phyloP scores from a whole-genome alignment of 805 yeast species.

The Yarrowia osloensis region DNA sequence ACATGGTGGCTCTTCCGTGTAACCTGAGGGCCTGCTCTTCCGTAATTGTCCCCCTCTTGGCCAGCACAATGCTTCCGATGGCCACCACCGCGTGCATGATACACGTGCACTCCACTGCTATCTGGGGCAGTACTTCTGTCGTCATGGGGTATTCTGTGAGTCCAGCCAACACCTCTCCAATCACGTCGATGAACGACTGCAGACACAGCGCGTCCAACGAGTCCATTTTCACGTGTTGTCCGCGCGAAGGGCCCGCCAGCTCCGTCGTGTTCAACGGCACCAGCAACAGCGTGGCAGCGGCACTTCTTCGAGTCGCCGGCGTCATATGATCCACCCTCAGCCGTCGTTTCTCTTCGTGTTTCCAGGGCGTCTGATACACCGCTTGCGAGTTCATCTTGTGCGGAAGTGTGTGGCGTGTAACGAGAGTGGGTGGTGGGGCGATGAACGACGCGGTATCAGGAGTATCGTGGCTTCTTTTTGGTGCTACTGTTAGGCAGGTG shows the following conservation, averaged over 20 bases:
- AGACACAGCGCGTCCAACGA: slow-evolving; percentile 10
- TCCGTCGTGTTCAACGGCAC: slow-evolving; percentile 17
- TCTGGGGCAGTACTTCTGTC: slow-evolving; percentile 12
- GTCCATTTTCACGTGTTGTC: slow-evolving; percentile 16
- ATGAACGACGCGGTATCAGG: neutral
- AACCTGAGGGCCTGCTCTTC: slow-evolving; percentile 20
- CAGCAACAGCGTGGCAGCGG: neutral
- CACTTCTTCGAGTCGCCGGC: neutral
- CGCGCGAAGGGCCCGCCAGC: neutral
- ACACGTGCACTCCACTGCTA: slow-evolving; percentile 17
- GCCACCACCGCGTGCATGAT: slow-evolving; percentile 28
- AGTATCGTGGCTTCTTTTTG: neutral
- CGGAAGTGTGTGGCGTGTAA: neutral
- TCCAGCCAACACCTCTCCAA: neutral
- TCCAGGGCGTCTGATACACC: neutral
- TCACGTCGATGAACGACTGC: slow-evolving; percentile 20
- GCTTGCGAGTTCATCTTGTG: slow-evolving; percentile 1
- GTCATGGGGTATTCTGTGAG: slow-evolving; percentile 28
- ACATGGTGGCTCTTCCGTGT: slow-evolving; percentile 28
- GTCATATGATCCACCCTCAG: slow-evolving; percentile 7
- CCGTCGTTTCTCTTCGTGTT: slow-evolving; percentile 7
- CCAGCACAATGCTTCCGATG: slow-evolving; percentile 9
- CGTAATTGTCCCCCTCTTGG: slow-evolving; percentile 8
- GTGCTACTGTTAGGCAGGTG: no score
- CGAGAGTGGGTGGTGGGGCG: neutral